phyloP scores from a whole-genome alignment of 305 asterid genomes.

The Fraxinus angustifolia region DNA sequence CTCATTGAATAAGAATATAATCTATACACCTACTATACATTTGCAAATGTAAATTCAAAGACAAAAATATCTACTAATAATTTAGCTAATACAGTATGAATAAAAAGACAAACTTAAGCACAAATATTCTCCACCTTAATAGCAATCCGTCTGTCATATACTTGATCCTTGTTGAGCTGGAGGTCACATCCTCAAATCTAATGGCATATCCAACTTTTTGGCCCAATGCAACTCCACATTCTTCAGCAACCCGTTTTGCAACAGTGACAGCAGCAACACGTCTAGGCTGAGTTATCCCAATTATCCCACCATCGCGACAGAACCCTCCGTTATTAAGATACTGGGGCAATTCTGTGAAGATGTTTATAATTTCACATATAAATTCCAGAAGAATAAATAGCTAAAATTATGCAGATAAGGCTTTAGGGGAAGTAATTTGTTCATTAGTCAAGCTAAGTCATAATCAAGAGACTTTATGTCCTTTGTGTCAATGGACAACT shows the following conservation, averaged over 20 bases:
- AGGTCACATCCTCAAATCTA: conserved; percentile 83
- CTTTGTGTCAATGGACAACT: no score
- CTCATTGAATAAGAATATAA: not conserved
- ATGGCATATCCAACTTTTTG: conserved; percentile 85
- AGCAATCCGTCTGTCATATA: conserved; percentile 93
- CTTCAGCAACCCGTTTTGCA: conserved; percentile 92
- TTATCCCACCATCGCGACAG: conserved; percentile 68
- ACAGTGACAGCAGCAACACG: conserved; percentile 96
- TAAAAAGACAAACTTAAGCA: conserved; percentile 6
- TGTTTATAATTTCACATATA: conserved; percentile 17
- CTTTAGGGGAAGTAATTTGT: not conserved
- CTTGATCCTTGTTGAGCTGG: conserved; percentile 73
- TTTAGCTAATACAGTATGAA: not conserved
- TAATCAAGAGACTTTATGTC: not conserved
- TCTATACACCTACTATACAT: not conserved
- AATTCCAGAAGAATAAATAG: conserved; percentile 9
- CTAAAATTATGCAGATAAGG: not conserved
- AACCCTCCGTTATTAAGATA: conserved; percentile 75
- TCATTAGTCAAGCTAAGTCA: not conserved
- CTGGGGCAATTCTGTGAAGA: conserved; percentile 79
- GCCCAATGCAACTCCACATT: conserved; percentile 70
- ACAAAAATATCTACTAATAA: not conserved
- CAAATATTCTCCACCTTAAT: conserved; percentile 51
- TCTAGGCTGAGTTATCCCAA: conserved; percentile 92
- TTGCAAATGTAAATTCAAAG: not conserved